A percentile compares a stretch with the other conserved stretches of the same genome.
These are phyloP conservation scores for Kuraishia borneana DNA, from an alignment of 805 yeast species.

Conservation along the genomic window DNA sequence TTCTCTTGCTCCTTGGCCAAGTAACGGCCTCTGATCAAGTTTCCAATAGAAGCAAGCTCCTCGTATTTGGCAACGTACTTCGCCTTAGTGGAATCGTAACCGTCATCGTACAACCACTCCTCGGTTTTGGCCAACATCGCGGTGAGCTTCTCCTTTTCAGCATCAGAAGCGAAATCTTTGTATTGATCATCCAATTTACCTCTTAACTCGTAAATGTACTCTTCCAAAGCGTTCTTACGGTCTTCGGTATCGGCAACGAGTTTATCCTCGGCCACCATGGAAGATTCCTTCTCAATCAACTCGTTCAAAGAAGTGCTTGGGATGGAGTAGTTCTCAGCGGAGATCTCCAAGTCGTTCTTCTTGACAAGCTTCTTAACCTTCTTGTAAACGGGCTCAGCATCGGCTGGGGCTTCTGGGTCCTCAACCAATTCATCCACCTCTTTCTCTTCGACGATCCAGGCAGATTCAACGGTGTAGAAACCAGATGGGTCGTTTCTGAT, in stretches of 20 bases:
- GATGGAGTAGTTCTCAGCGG: slow-evolving; percentile 51
- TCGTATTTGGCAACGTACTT: slow-evolving; percentile 96
- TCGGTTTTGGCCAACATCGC: slow-evolving; percentile 76
- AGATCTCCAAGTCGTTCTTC: slow-evolving; percentile 66
- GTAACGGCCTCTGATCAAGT: slow-evolving; percentile 92
- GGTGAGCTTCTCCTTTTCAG: slow-evolving; percentile 73
- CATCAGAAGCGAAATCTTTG: slow-evolving; percentile 78
- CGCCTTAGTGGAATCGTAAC: slow-evolving; percentile 93
- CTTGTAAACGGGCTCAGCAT: slow-evolving; percentile 75
- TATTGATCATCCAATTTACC: slow-evolving; percentile 93
- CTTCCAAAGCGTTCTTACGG: slow-evolving; percentile 96
- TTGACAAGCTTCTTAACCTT: slow-evolving; percentile 90
- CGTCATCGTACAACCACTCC: slow-evolving; percentile 98
- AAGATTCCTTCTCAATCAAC: slow-evolving; percentile 72
- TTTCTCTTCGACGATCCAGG: slow-evolving; percentile 89
- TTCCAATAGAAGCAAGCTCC: slow-evolving; percentile 91
- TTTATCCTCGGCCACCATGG: slow-evolving; percentile 83
- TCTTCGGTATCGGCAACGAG: slow-evolving; percentile 98
- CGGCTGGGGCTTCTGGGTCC: slow-evolving; percentile 42
- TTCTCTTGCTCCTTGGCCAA: slow-evolving; percentile 90
- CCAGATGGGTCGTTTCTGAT: slow-evolving; percentile 97
- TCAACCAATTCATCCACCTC: slow-evolving; percentile 82
- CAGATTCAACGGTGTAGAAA: slow-evolving; percentile 84
- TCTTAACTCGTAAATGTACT: slow-evolving; percentile 94
- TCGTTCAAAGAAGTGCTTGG: slow-evolving; percentile 42